Evolutionary conservation across 2,329 filamentous ascomycete species (phyloP), one percentile per base, ranked within the genome.

Genomic region (Atkinsonella hypoxylon): DNA sequence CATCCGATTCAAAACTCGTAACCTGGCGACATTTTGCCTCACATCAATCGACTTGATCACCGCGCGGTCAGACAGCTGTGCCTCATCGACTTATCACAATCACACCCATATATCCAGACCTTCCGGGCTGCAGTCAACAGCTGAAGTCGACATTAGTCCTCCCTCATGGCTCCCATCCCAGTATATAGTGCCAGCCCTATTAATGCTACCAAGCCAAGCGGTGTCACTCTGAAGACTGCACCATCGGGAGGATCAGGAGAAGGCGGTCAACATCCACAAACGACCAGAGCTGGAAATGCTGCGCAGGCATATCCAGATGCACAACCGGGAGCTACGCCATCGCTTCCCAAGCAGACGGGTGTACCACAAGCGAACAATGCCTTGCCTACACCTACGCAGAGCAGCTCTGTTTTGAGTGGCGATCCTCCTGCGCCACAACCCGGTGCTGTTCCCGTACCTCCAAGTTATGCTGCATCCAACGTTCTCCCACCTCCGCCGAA

Each of bases 101-200:
- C 48, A 30, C 42, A 43, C 17, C 40, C 26, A 26, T 8, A 26
- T 26, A 20, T 5, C 10, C 40, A 20, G 2, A 47, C 20, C 22
- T 20, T 32, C 9, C 20, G 8, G 46, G 31, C 26, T 32, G 46
- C 46, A 22, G 40, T 20, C 38, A 20, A 42, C 22, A 17, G 17
- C 20, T 41, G 36, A 38, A 18, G n/a, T 8, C 20, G n/a, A 31
- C 9, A 41, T 9, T 34, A 48, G 3, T 32, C 31, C 31, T 15
- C 59, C 67, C 26, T 45, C n/a, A 83, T 83, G 79, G 71, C 79
- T 46, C 73, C 78, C n/a, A 75, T 83, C 54, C 76, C 74, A 45
- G 73, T 82, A 41, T 79, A 81, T 64, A 75, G 72, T 36, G 64
- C 75, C 50, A 80, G 77, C 61, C 79, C 80, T 44, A 80, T 83